Base-by-base conservation (phyloP, 208 protist genomes). In the Acanthamoeba royreba region DNA sequence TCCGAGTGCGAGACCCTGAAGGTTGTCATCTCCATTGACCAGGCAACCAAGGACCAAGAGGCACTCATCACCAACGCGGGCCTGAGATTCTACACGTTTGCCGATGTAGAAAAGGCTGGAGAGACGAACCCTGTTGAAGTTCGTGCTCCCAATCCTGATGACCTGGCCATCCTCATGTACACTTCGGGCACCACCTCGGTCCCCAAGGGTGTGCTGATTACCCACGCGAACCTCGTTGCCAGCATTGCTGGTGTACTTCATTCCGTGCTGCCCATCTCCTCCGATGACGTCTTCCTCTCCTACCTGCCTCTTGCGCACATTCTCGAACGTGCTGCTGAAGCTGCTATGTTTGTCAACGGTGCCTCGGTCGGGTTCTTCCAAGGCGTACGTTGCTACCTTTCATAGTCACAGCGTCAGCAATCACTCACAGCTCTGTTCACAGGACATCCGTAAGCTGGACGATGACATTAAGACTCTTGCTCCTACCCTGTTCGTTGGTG, bases 281-380 rank as follows among this genome's bases (percentile, higher is more conserved):
- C 4, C n/a, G 45, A 52, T 4, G 94, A 96, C 38, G 90, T 96
- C 4, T 96, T 98, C 86, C 46, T 98, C 38, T 97, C 95, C 7
- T 98, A 97, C 89, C 92, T 98, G 25, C 98, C 98, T 45, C 88
- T 98, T 15, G 97, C 98, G 15, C 98, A 98, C 93, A 93, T 97
- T 40, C 98, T 98, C 77, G 98, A 98, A 91, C 58, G 94, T 9
- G 55, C 94, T n/a, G 35, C 43, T 38, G 66, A 47, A 25, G 38
- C 81, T 45, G 55, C 43, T 53, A 79, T 95, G 61, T 42, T 95
- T 81, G 85, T 28, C 40, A 52, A 40, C n/a, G 96, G 96, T 53
- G 94, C 81, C 22, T 22, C 79, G n/a, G 94, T 98, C 66, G 97
- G 97, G 38, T 98, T 98, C 93, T 98, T 91, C 89, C 91, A 83